Base-by-base conservation (phyloP, 768 basidiomycete genomes). In the Tricholoma bakamatsutake region DNA sequence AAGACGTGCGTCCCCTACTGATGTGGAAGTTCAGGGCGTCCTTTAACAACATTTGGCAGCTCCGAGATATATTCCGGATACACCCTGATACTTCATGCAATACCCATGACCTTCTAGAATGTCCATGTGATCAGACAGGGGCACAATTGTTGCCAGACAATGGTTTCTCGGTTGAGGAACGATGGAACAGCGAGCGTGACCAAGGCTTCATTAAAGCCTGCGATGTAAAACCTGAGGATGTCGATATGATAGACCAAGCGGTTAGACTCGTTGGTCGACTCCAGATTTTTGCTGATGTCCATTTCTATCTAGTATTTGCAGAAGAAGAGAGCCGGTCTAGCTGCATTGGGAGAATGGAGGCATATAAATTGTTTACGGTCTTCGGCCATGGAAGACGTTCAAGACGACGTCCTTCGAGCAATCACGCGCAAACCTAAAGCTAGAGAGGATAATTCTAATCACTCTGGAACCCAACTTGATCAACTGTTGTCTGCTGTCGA, bases 11-110 rank as follows among this genome's bases (percentile, higher is more conserved):
- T 71, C 9, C 21, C 30, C 31, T 57, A 8, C 24, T 40, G 24
- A 12, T 17, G 4, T 52, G 5, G 4, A 1, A 18, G 28, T 33
- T 11, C 9, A 40, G n/a, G 12, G 27, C 5, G 18, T 18, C 3
- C 24, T 31, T 48, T 30, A 48, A 30, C 28, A n/a, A 17, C n/a
- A 13, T 48, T 30, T 39, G 49, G 18, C 66, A 98, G 90, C 81
- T 98, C 42, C 86, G 87, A 35, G 93, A 95, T 67, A 90, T 98
- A 60, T 98, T 98, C 71, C 86, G 84, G n/a, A 76, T 97, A 43
- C 84, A 94, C 70, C 73, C 78, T 0, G 75, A 84, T 53, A 94
- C 93, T 0, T 72, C 77, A 7, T 95, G 92, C 72, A 88, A 95
- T 58, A 98, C 95, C 1, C 96, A 98, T 63, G 96, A 98, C 60